These are phyloP conservation scores for Trichaptum fuscoviolaceum DNA, from an alignment of 768 basidiomycete species.

Conservation along the genomic window DNA sequence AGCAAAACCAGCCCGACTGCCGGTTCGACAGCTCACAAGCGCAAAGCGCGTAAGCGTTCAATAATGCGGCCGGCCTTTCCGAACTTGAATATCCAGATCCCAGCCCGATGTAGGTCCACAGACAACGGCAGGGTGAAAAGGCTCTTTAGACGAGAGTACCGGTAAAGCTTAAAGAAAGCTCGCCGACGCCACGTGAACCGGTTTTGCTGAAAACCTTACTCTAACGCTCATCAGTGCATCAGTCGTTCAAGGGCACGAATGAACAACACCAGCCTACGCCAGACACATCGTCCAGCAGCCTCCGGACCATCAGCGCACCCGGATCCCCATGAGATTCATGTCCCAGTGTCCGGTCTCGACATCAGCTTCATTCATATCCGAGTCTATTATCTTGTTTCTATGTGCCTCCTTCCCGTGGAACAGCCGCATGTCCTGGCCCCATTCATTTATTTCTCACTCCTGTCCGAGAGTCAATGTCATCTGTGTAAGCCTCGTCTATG, in stretches of 20 bases:
- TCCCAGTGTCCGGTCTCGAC: background rate
- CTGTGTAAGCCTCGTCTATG: background rate
- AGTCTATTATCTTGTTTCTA: slow-evolving; percentile 1
- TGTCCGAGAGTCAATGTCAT: slow-evolving; percentile 1
- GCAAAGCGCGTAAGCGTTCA: background rate
- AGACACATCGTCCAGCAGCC: background rate
- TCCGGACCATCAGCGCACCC: background rate
- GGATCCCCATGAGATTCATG: background rate
- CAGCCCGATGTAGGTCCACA: background rate
- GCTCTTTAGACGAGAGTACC: slow-evolving; percentile 1
- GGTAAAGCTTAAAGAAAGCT: background rate
- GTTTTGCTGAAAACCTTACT: background rate
- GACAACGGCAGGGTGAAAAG: background rate
- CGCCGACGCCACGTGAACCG: background rate
- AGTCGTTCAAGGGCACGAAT: background rate
- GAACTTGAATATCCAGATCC: background rate
- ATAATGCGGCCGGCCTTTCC: background rate
- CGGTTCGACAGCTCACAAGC: background rate
- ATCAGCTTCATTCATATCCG: background rate
- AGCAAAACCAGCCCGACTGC: background rate
- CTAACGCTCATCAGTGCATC: background rate
- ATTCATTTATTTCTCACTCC: background rate
- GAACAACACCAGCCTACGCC: background rate
- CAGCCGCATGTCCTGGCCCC: slow-evolving; percentile 1
- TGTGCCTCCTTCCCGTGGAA: background rate